Percentiles rank a stretch among this genome's conserved stretches.
Evolutionary conservation across 2,329 filamentous ascomycete species (phyloP).

Genomic region (Biscogniauxia sp.): DNA sequence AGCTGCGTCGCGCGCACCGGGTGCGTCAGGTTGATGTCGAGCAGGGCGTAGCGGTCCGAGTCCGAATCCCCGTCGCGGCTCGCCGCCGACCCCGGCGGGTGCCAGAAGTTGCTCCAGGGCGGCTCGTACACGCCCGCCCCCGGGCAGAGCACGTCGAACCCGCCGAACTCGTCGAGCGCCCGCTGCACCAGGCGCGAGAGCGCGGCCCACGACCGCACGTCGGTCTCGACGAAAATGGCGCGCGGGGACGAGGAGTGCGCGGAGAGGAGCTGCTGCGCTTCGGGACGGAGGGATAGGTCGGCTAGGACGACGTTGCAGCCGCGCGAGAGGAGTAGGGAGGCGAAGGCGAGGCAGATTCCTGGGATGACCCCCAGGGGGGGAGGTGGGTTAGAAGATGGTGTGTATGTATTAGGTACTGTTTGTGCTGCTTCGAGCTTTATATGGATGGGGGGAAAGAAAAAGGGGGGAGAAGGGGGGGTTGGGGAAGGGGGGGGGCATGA

Average conservation of each 20-base stretch:
- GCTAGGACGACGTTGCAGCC: constrained; percentile 46
- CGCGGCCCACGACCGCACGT: constrained; percentile 43
- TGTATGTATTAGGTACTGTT: too few species aligned
- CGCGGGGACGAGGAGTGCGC: constrained; percentile 22
- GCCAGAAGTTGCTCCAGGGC: constrained; percentile 42
- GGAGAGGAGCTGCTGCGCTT: constrained; percentile 37
- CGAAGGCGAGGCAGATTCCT: constrained; percentile 46
- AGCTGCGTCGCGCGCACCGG: constrained; percentile 41
- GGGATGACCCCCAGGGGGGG: too few species aligned
- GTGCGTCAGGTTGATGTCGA: constrained; percentile 43
- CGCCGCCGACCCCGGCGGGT: constrained; percentile 36
- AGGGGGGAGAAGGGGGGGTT: neutral
- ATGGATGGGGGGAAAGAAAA: too few species aligned
- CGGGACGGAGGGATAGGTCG: constrained; percentile 42
- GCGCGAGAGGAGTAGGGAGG: constrained; percentile 39
- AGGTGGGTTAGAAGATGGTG: neutral
- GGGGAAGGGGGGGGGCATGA: neutral
- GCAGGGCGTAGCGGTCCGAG: constrained; percentile 33
- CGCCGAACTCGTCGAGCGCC: constrained; percentile 36
- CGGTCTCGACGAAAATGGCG: constrained; percentile 42
- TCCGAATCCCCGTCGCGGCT: constrained; percentile 31
- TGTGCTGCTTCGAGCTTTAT: too few species aligned
- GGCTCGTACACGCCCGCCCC: constrained; percentile 49
- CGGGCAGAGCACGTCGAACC: constrained; percentile 43
- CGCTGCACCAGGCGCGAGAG: constrained; percentile 36